phyloP scores from a whole-genome alignment of 75 land plant genomes.

The Chamaecyparis obtusa region DNA sequence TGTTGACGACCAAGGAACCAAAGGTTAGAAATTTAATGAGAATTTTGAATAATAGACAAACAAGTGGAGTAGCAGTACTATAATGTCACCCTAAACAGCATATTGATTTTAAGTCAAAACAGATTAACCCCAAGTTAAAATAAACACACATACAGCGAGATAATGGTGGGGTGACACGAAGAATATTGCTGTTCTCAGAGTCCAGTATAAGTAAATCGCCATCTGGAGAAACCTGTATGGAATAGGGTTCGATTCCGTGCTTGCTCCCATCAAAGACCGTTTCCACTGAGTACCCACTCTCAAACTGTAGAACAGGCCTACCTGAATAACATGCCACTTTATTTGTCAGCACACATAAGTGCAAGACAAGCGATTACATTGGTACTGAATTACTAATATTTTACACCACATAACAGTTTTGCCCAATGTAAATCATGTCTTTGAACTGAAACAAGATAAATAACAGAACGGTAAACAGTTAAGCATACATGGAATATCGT shows the following conservation, averaged over 20 bases:
- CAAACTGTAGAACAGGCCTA: constrained; percentile 48
- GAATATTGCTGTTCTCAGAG: constrained; percentile 63
- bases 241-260: constrained; percentile 57
- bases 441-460: neutral
- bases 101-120: constrained; percentile 1
- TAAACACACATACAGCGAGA: constrained; percentile 55
- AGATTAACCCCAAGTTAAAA: neutral
- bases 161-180: constrained; percentile 55
- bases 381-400: neutral
- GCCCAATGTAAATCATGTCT: neutral
- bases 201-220: constrained; percentile 69
- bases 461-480: neutral
- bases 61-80: constrained; percentile 35
- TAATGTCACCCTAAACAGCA: constrained; percentile 6
- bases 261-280: constrained; percentile 83
- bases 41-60: constrained; percentile 34
- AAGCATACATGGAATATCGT: neutral
- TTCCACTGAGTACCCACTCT: constrained; percentile 71
- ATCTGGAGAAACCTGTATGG: constrained; percentile 36
- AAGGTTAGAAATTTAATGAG: constrained; percentile 35
- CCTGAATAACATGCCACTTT: constrained; percentile 10
- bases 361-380: neutral
- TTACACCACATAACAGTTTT: neutral
- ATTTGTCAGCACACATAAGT: neutral
- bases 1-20: constrained; percentile 26